Base-by-base conservation (phyloP, 805 yeast genomes). In the Sungouiozyma ichnusensis region DNA sequence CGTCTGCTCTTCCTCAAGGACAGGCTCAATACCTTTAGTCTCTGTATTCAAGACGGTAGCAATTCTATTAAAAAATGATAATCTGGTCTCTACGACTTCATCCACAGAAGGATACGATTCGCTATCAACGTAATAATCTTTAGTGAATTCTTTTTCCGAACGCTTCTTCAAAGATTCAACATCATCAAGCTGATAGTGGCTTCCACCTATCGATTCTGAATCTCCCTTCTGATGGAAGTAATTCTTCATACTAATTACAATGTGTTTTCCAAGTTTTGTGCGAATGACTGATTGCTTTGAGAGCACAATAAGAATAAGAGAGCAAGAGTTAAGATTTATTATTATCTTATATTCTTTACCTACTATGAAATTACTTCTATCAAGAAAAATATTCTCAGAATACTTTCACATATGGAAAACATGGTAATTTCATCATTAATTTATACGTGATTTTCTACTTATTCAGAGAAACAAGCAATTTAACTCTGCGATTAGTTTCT, bases 11-110 rank as follows among this genome's bases (percentile, higher is more conserved):
- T 79, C 83, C 47, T 82, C 94, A 7, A 84, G 77, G 43, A 88
- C 74, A 35, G 81, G 70, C 54, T 85, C 95, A 48, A 88, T 78
- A 63, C 95, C 95, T 57, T 82, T 75, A 17, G 74, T 69, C 58
- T 80, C 86, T 31, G 73, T 74, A 39, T 64, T 62, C 19, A 63
- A 35, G 7, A 44, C 44, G 19, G 50, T 46, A 11, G 56, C 54
- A 3, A 63, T 2, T 37, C 48, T 57, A 46, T 55, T 50, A 19
- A 58, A 35, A 40, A 47, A 52, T 31, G 54, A 46, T 7, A 54
- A 33, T 37, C 47, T 50, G 2, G 55, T 41, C 15, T 46, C 46
- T 4, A 43, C 35, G 4, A 46, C 27, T 31, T 43, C 48, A 20
- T 46, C 42, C 9, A 11, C 29, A 2, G 46, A 33, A 14, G 20